A percentile compares a stretch with the other conserved stretches of the same genome.
Evolutionary conservation across 2,329 filamentous ascomycete genomes (phyloP).

Genomic region (Bipolaris cookei): DNA sequence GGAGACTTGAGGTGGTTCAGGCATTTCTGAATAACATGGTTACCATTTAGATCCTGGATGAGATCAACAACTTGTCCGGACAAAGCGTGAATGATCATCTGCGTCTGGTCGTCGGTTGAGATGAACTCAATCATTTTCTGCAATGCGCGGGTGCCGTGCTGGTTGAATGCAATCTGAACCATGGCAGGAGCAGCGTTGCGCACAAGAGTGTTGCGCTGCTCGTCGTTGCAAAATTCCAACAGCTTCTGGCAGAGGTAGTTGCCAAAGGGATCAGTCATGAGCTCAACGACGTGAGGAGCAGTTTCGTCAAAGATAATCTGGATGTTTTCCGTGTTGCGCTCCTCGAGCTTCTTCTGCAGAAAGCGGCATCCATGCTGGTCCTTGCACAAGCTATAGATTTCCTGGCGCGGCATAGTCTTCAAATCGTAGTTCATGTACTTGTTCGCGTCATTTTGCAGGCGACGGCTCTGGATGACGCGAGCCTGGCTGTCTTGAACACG

Average conservation of each 20-base stretch:
- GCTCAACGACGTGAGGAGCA: slow-evolving; percentile 88
- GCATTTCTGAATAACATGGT: slow-evolving; percentile 99
- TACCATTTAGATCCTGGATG: slow-evolving; percentile 97
- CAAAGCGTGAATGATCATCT: slow-evolving; percentile 85
- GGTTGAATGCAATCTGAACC: slow-evolving; percentile 92
- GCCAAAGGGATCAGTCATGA: slow-evolving; percentile 98
- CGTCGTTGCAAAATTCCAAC: slow-evolving; percentile 91
- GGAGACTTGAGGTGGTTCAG: slow-evolving; percentile 86
- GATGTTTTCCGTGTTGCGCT: slow-evolving; percentile 79
- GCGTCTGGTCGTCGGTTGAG: slow-evolving; percentile 77
- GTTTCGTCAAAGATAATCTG: slow-evolving; percentile 96
- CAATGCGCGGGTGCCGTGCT: slow-evolving; percentile 92
- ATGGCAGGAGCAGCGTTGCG: slow-evolving; percentile 87
- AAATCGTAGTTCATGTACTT: slow-evolving; percentile 84
- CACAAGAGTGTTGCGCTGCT: slow-evolving; percentile 91
- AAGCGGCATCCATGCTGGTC: slow-evolving; percentile 98
- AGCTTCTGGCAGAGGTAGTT: slow-evolving; percentile 99
- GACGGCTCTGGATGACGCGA: slow-evolving; percentile 76
- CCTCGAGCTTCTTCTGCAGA: slow-evolving; percentile 95
- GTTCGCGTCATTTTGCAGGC: slow-evolving; percentile 70
- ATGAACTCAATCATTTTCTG: slow-evolving; percentile 99
- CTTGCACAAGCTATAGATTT: slow-evolving; percentile 91
- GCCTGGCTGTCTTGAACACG: slow-evolving; percentile 76
- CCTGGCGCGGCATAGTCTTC: slow-evolving; percentile 74
- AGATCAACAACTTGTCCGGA: slow-evolving; percentile 85